Conservation (phyloP, 2,329 filamentous ascomycete genomes). For the Pyrenophora tritici-repentis region DNA sequence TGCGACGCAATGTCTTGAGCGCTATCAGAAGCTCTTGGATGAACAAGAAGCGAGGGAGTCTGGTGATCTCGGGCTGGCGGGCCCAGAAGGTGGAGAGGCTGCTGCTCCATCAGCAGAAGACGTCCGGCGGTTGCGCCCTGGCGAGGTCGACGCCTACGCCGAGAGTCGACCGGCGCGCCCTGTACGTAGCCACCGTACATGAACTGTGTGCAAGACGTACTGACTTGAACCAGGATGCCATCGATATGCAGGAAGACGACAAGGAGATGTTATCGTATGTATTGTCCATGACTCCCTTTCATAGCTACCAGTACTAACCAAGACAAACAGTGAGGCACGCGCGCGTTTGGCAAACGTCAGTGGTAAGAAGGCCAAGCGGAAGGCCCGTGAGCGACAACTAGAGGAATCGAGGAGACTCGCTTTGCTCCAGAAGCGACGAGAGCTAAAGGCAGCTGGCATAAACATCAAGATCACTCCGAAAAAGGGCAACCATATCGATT, state of each 20-base stretch:
- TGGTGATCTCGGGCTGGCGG: slow-evolving; percentile 78
- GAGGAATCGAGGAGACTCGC: slow-evolving; percentile 92
- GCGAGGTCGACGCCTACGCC: slow-evolving; percentile 95
- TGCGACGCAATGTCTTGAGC: slow-evolving; percentile 94
- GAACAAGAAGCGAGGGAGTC: slow-evolving; percentile 90
- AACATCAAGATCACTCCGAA: slow-evolving; percentile 93
- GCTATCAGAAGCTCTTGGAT: slow-evolving; percentile 94
- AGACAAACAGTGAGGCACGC: slow-evolving; percentile 68
- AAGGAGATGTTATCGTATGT: slow-evolving; percentile 92
- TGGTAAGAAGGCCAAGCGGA: slow-evolving; percentile 98
- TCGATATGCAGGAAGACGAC: slow-evolving; percentile 97
- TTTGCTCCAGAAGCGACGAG: slow-evolving; percentile 89
- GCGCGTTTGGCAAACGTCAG: slow-evolving; percentile 96
- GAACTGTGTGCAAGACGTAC: no score
- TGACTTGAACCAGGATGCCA: slow-evolving; percentile 66
- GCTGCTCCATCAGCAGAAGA: slow-evolving; percentile 90
- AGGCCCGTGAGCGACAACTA: slow-evolving; percentile 91
- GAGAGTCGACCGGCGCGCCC: slow-evolving; percentile 94
- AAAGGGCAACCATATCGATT: slow-evolving; percentile 98
- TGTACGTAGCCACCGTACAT: no score
- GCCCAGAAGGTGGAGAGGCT: slow-evolving; percentile 84
- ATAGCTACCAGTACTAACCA: background rate
- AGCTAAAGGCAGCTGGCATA: slow-evolving; percentile 96
- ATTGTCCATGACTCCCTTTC: background rate
- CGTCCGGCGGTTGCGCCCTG: slow-evolving; percentile 83